Percentiles rank a stretch among this genome's conserved stretches.
Evolutionary conservation across 1,139 yeast species (phyloP).

Genomic region (Debaryomyces sp.): DNA sequence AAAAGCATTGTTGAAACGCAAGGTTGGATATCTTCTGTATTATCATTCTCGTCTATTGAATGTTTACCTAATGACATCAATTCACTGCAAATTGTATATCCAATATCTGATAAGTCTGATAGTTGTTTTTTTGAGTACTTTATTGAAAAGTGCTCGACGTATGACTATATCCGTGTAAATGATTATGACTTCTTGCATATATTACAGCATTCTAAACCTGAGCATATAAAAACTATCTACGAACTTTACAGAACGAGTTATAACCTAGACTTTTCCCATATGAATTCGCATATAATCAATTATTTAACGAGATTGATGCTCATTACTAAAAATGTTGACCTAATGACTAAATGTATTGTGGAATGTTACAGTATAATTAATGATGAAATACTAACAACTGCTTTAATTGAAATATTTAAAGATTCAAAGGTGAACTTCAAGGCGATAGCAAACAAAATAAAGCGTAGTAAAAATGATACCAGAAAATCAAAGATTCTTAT

Average conservation of each 20-base stretch:
- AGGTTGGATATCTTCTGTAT: conserved; percentile 10
- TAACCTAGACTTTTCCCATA: background rate
- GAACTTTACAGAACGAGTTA: conserved; percentile 5
- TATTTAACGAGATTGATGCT: conserved; percentile 4
- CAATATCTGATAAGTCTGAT: background rate
- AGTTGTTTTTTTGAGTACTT: background rate
- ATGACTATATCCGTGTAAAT: background rate
- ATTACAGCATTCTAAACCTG: background rate
- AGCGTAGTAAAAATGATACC: conserved; percentile 2
- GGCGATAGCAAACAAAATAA: conserved; percentile 7
- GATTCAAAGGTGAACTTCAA: conserved; percentile 1
- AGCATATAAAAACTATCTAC: background rate
- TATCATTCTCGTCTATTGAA: conserved; percentile 2
- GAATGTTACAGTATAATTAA: background rate
- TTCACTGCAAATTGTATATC: background rate
- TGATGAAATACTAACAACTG: background rate
- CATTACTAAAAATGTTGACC: background rate
- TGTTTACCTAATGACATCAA: conserved; percentile 1
- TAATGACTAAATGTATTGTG: background rate
- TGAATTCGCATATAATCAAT: conserved; percentile 8
- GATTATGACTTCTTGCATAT: conserved; percentile 9
- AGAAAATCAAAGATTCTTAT: background rate
- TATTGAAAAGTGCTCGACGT: background rate
- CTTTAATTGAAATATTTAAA: background rate
- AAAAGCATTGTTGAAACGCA: background rate